These are phyloP conservation scores for Wickerhamiella vanderwaltii DNA, from an alignment of 805 yeast species.

Conservation along the genomic window DNA sequence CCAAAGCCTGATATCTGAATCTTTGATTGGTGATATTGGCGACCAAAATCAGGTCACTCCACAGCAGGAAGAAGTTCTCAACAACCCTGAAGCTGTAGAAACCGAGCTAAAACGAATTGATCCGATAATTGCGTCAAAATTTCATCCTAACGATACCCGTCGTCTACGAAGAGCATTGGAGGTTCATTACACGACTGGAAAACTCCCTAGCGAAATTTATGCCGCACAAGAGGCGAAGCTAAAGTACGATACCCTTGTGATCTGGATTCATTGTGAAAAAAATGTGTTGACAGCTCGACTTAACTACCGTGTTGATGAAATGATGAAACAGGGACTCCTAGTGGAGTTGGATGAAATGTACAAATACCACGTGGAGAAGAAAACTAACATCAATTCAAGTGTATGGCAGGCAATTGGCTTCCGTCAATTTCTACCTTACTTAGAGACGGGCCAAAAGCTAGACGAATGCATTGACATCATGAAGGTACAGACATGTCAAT, in stretches of 20 bases:
- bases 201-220: constrained; percentile 60
- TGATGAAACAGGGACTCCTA: constrained; percentile 60
- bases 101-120: constrained; percentile 41
- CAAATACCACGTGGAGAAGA: constrained; percentile 20
- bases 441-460: constrained; percentile 24
- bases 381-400: constrained; percentile 40
- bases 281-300: constrained; percentile 47
- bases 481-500: constrained; percentile 75
- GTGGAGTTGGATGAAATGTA: constrained; percentile 48
- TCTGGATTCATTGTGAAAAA: constrained; percentile 72
- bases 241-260: constrained; percentile 35
- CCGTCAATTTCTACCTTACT: constrained; percentile 32
- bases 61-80: constrained; percentile 36
- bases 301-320: constrained; percentile 69
- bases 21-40: constrained; percentile 34
- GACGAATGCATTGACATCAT: constrained; percentile 49
- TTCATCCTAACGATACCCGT: constrained; percentile 83
- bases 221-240: constrained; percentile 49
- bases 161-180: constrained; percentile 72
- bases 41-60: constrained; percentile 20
- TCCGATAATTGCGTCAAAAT: constrained; percentile 62
- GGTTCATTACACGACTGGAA: constrained; percentile 55
- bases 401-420: constrained; percentile 93
- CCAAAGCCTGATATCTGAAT: constrained; percentile 66
- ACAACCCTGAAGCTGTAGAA: constrained; percentile 34